phyloP scores from a whole-genome alignment of 2,329 filamentous ascomycete species.

The Cladosporium sp. region DNA sequence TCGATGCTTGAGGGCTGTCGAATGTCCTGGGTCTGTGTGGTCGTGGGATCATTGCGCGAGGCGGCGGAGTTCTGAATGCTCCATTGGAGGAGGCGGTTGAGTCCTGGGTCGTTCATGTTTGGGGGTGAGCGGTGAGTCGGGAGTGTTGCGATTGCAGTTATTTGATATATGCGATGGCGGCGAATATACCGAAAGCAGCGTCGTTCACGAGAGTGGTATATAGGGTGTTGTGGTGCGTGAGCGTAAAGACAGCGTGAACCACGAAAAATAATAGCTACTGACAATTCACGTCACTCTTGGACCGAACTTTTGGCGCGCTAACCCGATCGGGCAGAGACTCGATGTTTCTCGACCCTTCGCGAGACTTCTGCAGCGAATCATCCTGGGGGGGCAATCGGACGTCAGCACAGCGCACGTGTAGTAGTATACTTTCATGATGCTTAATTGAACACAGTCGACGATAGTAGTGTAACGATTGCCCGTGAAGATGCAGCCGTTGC shows the following conservation, averaged over 20 bases:
- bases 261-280: constrained; percentile 3
- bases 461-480: too few species aligned
- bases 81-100: constrained; percentile 80
- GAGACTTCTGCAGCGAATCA: background rate
- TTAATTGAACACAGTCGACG: too few species aligned
- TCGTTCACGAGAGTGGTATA: background rate
- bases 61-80: constrained; percentile 59
- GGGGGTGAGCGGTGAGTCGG: constrained; percentile 26
- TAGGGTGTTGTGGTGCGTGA: background rate
- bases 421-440: too few species aligned
- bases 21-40: constrained; percentile 18
- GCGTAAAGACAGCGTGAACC: background rate
- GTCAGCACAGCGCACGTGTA: too few species aligned
- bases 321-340: background rate
- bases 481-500: constrained; percentile 7
- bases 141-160: background rate
- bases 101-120: constrained; percentile 11
- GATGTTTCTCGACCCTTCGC: constrained; percentile 8
- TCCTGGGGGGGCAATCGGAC: background rate
- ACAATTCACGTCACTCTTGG: constrained; percentile 6
- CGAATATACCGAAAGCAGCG: background rate
- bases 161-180: too few species aligned
- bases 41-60: constrained; percentile 27
- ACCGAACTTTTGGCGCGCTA: background rate
- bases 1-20: constrained; percentile 49